Evolutionary conservation across 768 basidiomycete genomes (phyloP).

Genomic region (Amanita exitialis): DNA sequence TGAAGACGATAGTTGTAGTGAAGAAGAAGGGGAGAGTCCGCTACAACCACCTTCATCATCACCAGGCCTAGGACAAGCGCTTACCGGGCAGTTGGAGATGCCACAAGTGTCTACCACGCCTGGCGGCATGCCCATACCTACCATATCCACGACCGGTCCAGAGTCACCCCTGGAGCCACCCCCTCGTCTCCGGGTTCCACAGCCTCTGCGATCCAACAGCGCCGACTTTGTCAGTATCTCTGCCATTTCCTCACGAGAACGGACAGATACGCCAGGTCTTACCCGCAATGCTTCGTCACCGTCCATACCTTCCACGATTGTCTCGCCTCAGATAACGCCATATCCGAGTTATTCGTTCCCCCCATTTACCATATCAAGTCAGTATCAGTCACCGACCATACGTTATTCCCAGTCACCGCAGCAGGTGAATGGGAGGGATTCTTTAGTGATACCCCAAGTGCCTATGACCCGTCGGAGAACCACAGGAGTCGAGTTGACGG

Average conservation of each 20-base stretch:
- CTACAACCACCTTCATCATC: neutral
- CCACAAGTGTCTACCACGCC: constrained; percentile 15
- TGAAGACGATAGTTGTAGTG: constrained; percentile 6
- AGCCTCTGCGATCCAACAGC: constrained; percentile 7
- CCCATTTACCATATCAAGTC: neutral
- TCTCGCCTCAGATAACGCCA: constrained; percentile 1
- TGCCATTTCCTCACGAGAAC: neutral
- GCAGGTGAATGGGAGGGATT: neutral
- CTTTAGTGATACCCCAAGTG: neutral
- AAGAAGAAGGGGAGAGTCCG: neutral
- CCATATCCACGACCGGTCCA: constrained; percentile 41
- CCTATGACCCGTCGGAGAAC: neutral
- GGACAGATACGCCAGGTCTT: neutral
- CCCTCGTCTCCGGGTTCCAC: constrained; percentile 12
- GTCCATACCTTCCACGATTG: neutral
- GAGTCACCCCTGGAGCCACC: constrained; percentile 23
- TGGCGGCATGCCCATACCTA: constrained; percentile 39
- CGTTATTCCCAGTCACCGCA: constrained; percentile 8
- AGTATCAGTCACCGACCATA: constrained; percentile 2
- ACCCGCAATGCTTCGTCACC: constrained; percentile 1
- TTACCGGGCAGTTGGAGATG: neutral
- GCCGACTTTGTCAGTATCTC: constrained; percentile 5
- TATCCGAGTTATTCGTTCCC: neutral
- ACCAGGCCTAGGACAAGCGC: neutral
- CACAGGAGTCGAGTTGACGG: neutral